Evolutionary conservation across 805 yeast species (phyloP), one percentile per base, ranked within the genome.

Genomic region (Yarrowia bubula): DNA sequence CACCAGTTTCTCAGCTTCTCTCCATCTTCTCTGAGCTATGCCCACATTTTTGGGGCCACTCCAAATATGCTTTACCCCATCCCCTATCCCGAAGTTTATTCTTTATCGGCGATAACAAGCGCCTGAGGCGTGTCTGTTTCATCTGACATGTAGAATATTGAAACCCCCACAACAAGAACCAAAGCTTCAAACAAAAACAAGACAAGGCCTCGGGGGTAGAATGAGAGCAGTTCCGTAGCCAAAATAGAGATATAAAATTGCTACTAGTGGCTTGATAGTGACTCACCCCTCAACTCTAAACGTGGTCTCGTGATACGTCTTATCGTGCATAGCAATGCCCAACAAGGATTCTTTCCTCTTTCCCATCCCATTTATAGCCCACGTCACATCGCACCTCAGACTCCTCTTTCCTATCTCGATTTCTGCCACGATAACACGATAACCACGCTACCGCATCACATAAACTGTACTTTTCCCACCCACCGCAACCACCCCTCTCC

Each of bases 281-380:
- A 48, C 55, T 48, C 55, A 48, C 55, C 55, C 55, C 55, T 48
- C 55, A 48, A 48, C 55, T 35, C 41, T 33, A 48, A 48, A 35
- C 8, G 28, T 17, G 55, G 55, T 48, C 55, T 48, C 55, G 55
- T 48, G 55, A 48, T 48, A 17, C 32, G 31, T 15, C 55, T 48
- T 48, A 48, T 48, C 55, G 55, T 48, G 55, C 55, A 48, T 33
- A 35, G 55, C 53, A 48, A 48, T 14, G 39, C 55, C 55, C 55
- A 48, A 48, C 55, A 48, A 35, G 9, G 55, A 35, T 7, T n/a
- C 31, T 8, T 31, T 48, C 28, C 28, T 22, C 28, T 22, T 22
- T 22, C 55, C 55, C 7, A 35, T 13, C 41, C 15, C 38, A 15
- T 48, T 33, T 48, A 48, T 32, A 48, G 31, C 31, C 28, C 33